Evolutionary conservation across 805 yeast species (phyloP).

Genomic region (Hanseniaspora guilliermondii): DNA sequence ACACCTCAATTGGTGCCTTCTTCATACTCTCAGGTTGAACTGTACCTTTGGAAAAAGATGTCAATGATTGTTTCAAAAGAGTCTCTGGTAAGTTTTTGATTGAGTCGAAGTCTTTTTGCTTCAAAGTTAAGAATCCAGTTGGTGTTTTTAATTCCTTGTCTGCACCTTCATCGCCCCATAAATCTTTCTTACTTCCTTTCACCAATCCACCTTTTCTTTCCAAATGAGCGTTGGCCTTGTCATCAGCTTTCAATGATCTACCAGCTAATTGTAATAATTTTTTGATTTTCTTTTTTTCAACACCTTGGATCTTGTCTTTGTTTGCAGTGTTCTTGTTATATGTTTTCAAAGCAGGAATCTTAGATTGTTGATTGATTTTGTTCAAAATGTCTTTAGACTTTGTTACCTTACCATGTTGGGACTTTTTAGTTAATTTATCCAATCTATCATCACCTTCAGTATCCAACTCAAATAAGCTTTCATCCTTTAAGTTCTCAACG

Average conservation of each 20-base stretch:
- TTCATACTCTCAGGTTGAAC: constrained; percentile 43
- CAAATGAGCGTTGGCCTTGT: constrained; percentile 11
- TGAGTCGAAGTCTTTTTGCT: constrained; percentile 18
- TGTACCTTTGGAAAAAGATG: constrained; percentile 42
- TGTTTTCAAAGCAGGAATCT: constrained; percentile 48
- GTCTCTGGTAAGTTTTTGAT: constrained; percentile 28
- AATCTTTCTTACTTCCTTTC: constrained; percentile 39
- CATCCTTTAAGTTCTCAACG: constrained; percentile 21
- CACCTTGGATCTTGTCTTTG: constrained; percentile 43
- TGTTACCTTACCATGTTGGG: constrained; percentile 33
- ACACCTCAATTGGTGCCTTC: constrained; percentile 41
- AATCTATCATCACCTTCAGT: constrained; percentile 45
- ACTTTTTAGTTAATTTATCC: constrained; percentile 31
- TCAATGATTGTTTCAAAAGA: constrained; percentile 30
- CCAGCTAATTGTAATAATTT: constrained; percentile 70
- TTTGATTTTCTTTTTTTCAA: constrained; percentile 48
- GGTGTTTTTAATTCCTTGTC: constrained; percentile 20
- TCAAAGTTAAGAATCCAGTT: constrained; percentile 23
- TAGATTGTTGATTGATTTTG: constrained; percentile 44
- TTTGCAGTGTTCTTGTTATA: constrained; percentile 31
- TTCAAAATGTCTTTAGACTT: constrained; percentile 62
- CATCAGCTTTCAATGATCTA: constrained; percentile 22
- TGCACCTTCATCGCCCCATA: constrained; percentile 45
- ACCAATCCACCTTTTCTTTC: constrained; percentile 55
- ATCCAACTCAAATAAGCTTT: constrained; percentile 40